Conservation (phyloP, 2,329 filamentous ascomycete species). For the Fonsecaea nubica region DNA sequence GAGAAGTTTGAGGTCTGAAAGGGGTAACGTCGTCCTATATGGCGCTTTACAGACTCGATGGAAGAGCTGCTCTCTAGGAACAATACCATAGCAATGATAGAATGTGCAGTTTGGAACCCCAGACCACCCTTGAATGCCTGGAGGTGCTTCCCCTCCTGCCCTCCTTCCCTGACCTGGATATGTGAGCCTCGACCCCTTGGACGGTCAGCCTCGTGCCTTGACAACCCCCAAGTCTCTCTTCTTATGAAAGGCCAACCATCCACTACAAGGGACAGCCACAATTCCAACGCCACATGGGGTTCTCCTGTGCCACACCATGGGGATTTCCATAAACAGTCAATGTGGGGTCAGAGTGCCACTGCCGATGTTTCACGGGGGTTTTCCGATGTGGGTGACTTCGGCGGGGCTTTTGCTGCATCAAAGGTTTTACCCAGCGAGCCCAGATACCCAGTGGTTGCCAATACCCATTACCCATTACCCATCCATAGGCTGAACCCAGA, state of each 20-base stretch:
- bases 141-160: background rate
- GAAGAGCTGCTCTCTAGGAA: background rate
- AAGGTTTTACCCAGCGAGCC: background rate
- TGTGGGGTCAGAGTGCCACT: constrained; percentile 23
- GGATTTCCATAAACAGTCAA: constrained; percentile 1
- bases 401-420: constrained; percentile 16
- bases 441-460: too few species aligned
- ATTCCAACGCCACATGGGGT: background rate
- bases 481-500: background rate
- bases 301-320: constrained; percentile 5
- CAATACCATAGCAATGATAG: background rate
- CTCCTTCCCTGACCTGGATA: background rate
- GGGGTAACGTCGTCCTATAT: background rate
- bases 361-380: constrained; percentile 5
- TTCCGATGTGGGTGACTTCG: constrained; percentile 8
- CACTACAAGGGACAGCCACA: background rate
- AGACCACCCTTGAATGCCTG: background rate
- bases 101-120: background rate
- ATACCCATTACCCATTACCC: background rate
- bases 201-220: background rate
- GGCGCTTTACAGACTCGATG: too few species aligned
- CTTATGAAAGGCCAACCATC: background rate
- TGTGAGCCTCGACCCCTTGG: background rate
- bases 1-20: constrained; percentile 41
- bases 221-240: background rate